phyloP scores from a whole-genome alignment of 2,329 filamentous ascomycete genomes.

The Ophioceras dolichostomum region DNA sequence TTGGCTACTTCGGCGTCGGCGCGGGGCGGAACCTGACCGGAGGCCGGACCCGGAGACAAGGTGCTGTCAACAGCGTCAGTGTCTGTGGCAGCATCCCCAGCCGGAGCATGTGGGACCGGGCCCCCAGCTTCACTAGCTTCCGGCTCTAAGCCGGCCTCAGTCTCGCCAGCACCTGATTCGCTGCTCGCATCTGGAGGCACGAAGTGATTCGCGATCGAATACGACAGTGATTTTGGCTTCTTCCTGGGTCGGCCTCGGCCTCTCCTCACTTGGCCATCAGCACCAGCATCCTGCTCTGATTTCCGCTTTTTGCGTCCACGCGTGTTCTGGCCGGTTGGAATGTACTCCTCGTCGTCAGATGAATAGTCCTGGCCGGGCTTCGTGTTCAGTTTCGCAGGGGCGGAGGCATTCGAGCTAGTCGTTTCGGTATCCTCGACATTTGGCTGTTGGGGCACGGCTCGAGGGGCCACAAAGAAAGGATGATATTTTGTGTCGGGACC shows the following conservation, averaged over 20 bases:
- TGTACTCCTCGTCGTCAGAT: neutral
- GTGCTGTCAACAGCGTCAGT: too few species aligned
- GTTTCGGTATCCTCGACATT: neutral
- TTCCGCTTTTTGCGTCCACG: constrained; percentile 1
- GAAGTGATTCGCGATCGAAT: constrained; percentile 14
- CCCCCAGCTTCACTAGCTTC: too few species aligned
- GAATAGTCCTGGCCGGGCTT: neutral
- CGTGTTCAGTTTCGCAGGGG: neutral
- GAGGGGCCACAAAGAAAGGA: constrained; percentile 35
- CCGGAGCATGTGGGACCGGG: too few species aligned
- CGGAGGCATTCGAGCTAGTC: neutral
- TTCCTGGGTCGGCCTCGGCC: constrained; percentile 13
- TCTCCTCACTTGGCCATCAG: constrained; percentile 7
- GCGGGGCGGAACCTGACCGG: too few species aligned
- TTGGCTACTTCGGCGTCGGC: too few species aligned
- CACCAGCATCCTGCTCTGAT: constrained; percentile 5
- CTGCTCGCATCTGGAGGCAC: too few species aligned
- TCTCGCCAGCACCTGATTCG: too few species aligned
- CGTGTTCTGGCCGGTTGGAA: neutral
- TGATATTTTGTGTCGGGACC: constrained; percentile 32
- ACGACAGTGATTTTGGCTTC: constrained; percentile 10
- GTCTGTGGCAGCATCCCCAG: neutral
- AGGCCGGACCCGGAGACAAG: too few species aligned
- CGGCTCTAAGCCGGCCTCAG: too few species aligned
- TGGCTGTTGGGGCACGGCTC: constrained; percentile 8